Evolutionary conservation across 371 early-diverging fungal species (phyloP), one percentile per base, ranked within the genome.

Genomic region (Coemansia sp.): DNA sequence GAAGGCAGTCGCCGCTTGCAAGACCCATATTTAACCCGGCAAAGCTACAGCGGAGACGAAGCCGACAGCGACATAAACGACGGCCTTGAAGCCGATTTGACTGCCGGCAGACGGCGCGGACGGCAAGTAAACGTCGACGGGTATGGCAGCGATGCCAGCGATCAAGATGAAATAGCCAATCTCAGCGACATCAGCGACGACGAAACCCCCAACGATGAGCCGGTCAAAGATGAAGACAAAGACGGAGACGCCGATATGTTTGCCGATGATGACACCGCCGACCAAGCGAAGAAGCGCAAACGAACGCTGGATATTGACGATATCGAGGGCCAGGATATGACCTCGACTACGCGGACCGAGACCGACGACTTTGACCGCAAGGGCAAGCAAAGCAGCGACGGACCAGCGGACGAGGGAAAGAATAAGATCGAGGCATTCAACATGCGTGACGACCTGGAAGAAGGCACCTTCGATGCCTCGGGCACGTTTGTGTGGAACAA

Each of bases 391-490:
- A 36, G 38, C n/a, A 31, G 13, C 26, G 7, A 7, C 14, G 2
- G 52, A 69, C n/a, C 20, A 20, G 20, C 20, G 20, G 65, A 64
- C 1, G 16, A 56, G 32, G 48, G n/a, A 13, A 20, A 55, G n/a
- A 43, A 7, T 1, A 81, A 79, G 39, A 79, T 95, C 32, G 90
- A 89, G 65, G 91, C 93, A 1, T 93, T 95, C 69, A 93, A 95
- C 66, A 90, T 95, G 91, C 86, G 88, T 20, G 85, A 86, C 16
- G 93, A 94, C 59, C 66, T 93, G 69, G 93, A 93, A 57, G 93
- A 93, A 68, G 93, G 93, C 7, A 84, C 81, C 43, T 89, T 94
- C 70, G 96, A 95, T 67, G 86, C 85, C 31, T 67, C 82, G 10
- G 94, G 94, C 10, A 93, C 93, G 57, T 95, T 89, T 76, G 79